phyloP scores from a whole-genome alignment of 495 filamentous ascomycete species.

The Aspergillus leporis region DNA sequence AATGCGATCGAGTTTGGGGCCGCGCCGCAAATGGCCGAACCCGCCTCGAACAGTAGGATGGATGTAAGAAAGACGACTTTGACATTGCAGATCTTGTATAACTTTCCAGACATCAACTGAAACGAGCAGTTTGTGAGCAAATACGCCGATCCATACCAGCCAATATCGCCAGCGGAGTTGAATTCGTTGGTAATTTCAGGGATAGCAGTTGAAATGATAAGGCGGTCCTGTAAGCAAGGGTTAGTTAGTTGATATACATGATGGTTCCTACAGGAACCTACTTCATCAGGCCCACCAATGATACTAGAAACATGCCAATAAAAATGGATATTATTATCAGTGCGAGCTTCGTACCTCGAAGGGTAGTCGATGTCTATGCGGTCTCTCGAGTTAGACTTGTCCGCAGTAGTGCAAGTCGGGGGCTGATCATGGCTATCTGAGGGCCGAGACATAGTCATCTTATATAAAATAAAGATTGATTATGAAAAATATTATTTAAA shows the following conservation, averaged over 20 bases:
- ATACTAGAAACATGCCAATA: conserved; percentile 9
- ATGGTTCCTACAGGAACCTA: no score
- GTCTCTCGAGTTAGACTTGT: neutral
- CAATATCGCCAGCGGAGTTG: conserved; percentile 39
- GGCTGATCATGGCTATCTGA: neutral
- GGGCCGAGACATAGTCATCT: neutral
- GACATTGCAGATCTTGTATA: conserved; percentile 40
- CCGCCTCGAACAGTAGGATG: conserved; percentile 63
- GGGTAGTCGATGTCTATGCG: conserved; percentile 9
- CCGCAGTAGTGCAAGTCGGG: neutral
- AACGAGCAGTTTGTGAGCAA: conserved; percentile 46
- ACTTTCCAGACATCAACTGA: conserved; percentile 42
- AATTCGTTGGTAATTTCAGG: conserved; percentile 29
- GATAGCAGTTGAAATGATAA: conserved; percentile 21
- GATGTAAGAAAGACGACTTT: conserved; percentile 36
- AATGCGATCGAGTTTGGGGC: conserved; percentile 68
- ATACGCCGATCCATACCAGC: conserved; percentile 54
- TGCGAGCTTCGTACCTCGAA: neutral
- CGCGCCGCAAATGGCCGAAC: conserved; percentile 69
- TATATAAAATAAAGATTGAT: neutral
- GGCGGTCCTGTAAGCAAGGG: conserved; percentile 45
- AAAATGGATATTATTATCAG: conserved; percentile 3
- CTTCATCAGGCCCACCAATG: conserved; percentile 11
- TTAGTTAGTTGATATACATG: no score
- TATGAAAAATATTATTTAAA: no score